Percentiles rank a stretch among this genome's conserved stretches.
Conservation (phyloP, 176 grass and related monocot species). For the Cocos nucifera region DNA sequence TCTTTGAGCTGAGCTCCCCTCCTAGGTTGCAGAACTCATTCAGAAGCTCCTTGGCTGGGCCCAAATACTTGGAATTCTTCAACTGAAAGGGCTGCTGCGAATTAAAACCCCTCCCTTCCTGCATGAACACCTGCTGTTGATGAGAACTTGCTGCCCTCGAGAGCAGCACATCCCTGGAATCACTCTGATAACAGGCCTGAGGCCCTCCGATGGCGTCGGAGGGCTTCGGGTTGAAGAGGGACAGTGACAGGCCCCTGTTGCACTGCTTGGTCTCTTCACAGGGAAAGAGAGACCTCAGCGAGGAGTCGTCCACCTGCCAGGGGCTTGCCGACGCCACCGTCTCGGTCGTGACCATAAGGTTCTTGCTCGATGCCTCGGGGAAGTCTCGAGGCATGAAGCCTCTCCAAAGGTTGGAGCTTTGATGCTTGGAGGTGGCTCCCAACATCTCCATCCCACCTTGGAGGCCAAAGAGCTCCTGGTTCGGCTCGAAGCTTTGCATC, state of each 20-base stretch:
- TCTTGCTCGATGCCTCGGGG: conserved; percentile 17
- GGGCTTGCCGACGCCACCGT: background rate
- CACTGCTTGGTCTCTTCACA: too few relatives aligned
- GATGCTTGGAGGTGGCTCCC: conserved; percentile 3
- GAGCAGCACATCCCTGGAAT: background rate
- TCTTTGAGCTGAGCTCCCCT: conserved; percentile 18
- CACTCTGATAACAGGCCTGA: background rate
- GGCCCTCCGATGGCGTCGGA: background rate
- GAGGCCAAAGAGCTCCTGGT: conserved; percentile 16
- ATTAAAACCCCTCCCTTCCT: background rate
- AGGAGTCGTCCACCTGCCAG: conserved; percentile 4
- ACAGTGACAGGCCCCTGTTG: conserved; percentile 1
- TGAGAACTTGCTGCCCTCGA: background rate
- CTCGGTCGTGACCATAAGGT: conserved; percentile 1
- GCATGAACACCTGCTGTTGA: conserved; percentile 2
- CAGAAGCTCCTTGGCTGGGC: conserved; percentile 35
- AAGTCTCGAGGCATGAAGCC: conserved; percentile 11
- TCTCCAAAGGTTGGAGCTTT: conserved; percentile 17
- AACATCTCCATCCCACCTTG: conserved; percentile 12
- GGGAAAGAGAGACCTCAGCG: background rate
- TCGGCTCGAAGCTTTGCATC: conserved; percentile 11
- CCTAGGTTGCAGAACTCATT: conserved; percentile 40
- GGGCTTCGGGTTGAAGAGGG: background rate
- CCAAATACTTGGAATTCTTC: conserved; percentile 34
- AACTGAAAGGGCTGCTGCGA: conserved; percentile 26